Evolutionary conservation across 176 grass and related monocot species (phyloP), one percentile per base, ranked within the genome.

Genomic region (Puccinellia tenuiflora): DNA sequence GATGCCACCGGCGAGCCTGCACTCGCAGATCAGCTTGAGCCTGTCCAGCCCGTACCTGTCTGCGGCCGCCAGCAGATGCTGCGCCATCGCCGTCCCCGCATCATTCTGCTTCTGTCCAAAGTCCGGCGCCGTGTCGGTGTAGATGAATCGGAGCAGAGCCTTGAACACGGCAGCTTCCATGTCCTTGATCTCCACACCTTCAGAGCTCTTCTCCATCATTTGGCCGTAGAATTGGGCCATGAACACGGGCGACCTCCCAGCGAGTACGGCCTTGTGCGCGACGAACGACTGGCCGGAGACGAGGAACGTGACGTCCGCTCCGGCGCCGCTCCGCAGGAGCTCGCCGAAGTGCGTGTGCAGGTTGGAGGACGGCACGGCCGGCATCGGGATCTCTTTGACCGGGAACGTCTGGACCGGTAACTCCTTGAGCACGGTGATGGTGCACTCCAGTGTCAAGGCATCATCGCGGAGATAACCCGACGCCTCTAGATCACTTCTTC

Each of bases 81-180:
- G 65, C 17, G 65, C 51, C 29, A 85, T 78, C 51, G 50, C 67
- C 18, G 39, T 26, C 8, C 12, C 52, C 15, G 11, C 35, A n/a
- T 78, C 75, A 50, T 22, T 50, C 3, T 79, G 50, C 31, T 57
- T 21, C 54, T 71, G 63, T 20, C 43, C 51, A 24, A 79, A 53
- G 14, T 78, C 83, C 0, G 64, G 83, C 28, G 38, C 34, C 11
- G n/a, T 79, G 31, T 56, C 64, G 2, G 51, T 85, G 51, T 85
- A 85, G 8, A 79, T 78, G 38, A 85, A 85, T 20, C 47, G 65
- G 30, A 85, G 75, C 83, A 85, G 78, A 14, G 75, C 75, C 62
- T 60, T 85, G 51, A 71, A 85, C 37, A 77, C 75, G 12, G 75
- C 18, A 10, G 75, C 51, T 13, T 48, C 39, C 9, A 85, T 68